These are phyloP conservation scores for Aegilops bicornis DNA, from an alignment of 176 grass and related monocot species.

Conservation along the genomic window DNA sequence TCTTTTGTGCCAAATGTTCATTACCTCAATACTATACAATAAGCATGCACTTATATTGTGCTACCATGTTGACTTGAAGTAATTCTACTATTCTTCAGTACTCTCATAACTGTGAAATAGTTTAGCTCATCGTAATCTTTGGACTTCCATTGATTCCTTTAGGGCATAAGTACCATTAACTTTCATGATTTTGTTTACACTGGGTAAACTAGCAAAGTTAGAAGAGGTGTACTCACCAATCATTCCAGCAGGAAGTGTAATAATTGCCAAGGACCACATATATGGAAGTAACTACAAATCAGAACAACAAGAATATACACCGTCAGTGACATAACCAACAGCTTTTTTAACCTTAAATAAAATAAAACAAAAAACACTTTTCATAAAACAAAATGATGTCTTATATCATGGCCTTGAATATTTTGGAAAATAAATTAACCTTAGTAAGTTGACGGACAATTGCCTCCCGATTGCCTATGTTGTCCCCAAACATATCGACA, in stretches of 20 bases:
- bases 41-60: not conserved
- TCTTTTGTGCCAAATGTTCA: not conserved
- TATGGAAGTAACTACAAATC: constrained; percentile 51
- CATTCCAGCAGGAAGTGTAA: constrained; percentile 64
- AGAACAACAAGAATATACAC: not conserved
- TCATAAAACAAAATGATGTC: not conserved
- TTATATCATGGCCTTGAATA: not conserved
- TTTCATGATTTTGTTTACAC: constrained; percentile 12
- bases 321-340: constrained; percentile 12
- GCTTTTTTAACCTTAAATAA: not conserved
- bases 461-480: constrained; percentile 30
- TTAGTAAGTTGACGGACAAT: constrained; percentile 42
- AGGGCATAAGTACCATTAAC: not conserved
- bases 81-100: constrained; percentile 6
- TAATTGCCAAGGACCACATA: constrained; percentile 63
- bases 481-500: constrained; percentile 41
- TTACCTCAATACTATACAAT: not conserved
- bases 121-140: constrained; percentile 8
- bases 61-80: constrained; percentile 7
- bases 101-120: not conserved
- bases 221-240: constrained; percentile 40
- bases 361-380: constrained; percentile 17
- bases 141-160: not conserved
- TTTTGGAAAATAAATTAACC: constrained; percentile 23
- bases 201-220: constrained; percentile 1